phyloP scores from a whole-genome alignment of 805 yeast genomes.

The Cyberlindnera samutprakarnensis region DNA sequence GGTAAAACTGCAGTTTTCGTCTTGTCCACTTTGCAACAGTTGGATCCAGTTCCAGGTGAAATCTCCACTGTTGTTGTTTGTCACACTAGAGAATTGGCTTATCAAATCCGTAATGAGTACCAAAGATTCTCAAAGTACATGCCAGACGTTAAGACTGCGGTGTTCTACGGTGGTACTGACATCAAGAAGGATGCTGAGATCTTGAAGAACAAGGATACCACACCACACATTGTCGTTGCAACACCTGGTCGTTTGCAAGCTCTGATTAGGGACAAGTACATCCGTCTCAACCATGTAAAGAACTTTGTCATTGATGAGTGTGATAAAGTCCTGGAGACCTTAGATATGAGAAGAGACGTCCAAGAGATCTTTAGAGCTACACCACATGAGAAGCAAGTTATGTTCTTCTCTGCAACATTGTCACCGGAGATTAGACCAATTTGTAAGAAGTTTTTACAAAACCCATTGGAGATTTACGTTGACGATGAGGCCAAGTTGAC shows the following conservation, averaged over 20 bases:
- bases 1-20: conserved; percentile 99
- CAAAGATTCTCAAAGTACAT: conserved; percentile 96
- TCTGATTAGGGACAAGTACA: conserved; percentile 81
- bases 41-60: conserved; percentile 97
- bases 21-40: conserved; percentile 89
- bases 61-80: conserved; percentile 90
- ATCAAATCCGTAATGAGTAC: conserved; percentile 95
- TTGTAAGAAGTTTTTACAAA: conserved; percentile 97
- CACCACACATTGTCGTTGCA: conserved; percentile 95
- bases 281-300: conserved; percentile 83
- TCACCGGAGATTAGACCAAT: conserved; percentile 92
- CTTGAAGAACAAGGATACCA: conserved; percentile 83
- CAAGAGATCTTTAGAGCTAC: conserved; percentile 97
- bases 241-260: conserved; percentile 98
- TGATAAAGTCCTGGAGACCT: conserved; percentile 89
- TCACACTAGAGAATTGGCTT: conserved; percentile 98
- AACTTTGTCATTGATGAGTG: conserved; percentile 96
- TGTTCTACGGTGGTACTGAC: conserved; percentile 93
- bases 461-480: conserved; percentile 93
- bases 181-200: conserved; percentile 79
- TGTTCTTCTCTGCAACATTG: conserved; percentile 98
- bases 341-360: conserved; percentile 96
- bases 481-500: conserved; percentile 97
- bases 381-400: conserved; percentile 97
- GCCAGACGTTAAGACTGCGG: conserved; percentile 97